These are phyloP conservation scores for Ophiocordyceps australis DNA, from an alignment of 2,329 filamentous ascomycete species.

Conservation along the genomic window DNA sequence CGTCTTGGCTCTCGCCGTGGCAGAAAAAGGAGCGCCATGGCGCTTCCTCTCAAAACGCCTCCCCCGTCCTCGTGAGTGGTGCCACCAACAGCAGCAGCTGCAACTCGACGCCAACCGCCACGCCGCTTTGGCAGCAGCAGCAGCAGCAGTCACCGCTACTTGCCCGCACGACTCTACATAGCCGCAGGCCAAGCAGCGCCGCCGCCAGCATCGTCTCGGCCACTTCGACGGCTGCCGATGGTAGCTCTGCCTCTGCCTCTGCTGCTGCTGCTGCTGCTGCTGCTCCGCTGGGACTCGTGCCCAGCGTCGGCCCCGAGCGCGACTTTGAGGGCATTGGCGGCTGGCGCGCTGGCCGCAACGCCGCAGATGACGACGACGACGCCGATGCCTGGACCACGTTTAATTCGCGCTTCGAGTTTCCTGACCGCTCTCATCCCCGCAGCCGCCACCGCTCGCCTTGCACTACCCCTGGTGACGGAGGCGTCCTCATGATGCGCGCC, in stretches of 20 bases:
- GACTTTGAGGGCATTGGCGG: constrained; percentile 43
- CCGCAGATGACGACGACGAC: constrained; percentile 14
- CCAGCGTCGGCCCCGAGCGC: constrained; percentile 29
- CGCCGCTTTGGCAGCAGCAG: too few species aligned
- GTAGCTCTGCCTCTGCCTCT: too few species aligned
- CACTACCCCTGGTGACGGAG: constrained; percentile 19
- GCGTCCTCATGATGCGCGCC: constrained; percentile 24
- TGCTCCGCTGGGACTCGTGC: constrained; percentile 19
- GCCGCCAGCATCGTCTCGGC: constrained; percentile 12
- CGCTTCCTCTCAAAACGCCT: too few species aligned
- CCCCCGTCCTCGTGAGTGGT: constrained; percentile 5
- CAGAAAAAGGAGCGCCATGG: too few species aligned
- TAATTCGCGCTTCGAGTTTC: constrained; percentile 31
- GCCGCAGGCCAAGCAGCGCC: constrained; percentile 16
- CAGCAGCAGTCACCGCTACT: constrained; percentile 1
- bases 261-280: constrained; percentile 15
- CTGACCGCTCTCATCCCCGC: constrained; percentile 18
- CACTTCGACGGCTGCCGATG: too few species aligned
- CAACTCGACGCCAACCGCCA: constrained; percentile 1
- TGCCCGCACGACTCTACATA: constrained; percentile 9
- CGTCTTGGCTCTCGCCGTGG: constrained; percentile 5
- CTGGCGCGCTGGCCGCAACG: constrained; percentile 22
- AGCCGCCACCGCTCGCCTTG: constrained; percentile 25
- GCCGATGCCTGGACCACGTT: constrained; percentile 32
- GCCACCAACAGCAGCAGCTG: constrained; percentile 6